A percentile compares a stretch with the other conserved stretches of the same genome.
These are phyloP conservation scores for Tylopilus intermedius DNA, from an alignment of 768 basidiomycete genomes.

Conservation along the genomic window DNA sequence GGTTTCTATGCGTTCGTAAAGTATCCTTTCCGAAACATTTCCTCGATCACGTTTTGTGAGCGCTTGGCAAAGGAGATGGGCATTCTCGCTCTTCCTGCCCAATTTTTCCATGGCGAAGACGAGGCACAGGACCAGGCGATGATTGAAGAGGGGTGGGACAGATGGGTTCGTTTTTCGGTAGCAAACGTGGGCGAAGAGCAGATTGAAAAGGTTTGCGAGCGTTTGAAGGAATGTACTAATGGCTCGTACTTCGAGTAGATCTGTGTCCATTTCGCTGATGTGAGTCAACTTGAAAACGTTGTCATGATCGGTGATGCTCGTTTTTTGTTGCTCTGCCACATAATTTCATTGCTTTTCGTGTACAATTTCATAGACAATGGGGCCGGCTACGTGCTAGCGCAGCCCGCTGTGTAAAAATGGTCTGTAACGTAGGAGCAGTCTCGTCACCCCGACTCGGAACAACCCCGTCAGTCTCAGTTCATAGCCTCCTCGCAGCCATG, in stretches of 20 bases:
- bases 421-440: no score
- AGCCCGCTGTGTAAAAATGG: no score
- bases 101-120: constrained; percentile 46
- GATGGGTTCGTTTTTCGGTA: constrained; percentile 76
- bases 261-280: no score
- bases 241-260: constrained; percentile 39
- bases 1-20: constrained; percentile 78
- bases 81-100: constrained; percentile 60
- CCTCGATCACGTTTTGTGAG: constrained; percentile 51
- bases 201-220: constrained; percentile 47
- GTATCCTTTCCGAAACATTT: constrained; percentile 50
- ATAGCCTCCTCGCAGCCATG: no score
- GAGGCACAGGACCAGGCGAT: constrained; percentile 16
- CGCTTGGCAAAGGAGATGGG: constrained; percentile 59
- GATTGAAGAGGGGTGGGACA: constrained; percentile 39
- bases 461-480: no score
- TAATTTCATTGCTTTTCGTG: no score
- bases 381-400: no score
- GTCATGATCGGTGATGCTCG: no score
- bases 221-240: constrained; percentile 39
- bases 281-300: no score
- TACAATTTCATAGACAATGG: no score
- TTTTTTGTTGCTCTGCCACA: no score
- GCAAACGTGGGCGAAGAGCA: constrained; percentile 72
- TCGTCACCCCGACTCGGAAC: no score